phyloP scores from a whole-genome alignment of 345 rosid genomes.

The Erodium maritimum region DNA sequence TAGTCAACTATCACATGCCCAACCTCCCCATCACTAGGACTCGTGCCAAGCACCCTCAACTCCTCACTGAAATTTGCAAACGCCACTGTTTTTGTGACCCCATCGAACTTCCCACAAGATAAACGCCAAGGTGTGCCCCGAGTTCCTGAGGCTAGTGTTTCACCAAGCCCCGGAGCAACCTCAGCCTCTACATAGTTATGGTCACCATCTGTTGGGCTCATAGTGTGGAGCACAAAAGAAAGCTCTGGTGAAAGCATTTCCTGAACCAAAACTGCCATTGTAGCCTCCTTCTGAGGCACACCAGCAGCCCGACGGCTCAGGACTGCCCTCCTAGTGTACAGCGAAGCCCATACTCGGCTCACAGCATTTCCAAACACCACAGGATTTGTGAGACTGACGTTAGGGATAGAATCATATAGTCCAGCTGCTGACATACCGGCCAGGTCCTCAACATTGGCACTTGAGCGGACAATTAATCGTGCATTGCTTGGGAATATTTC shows the following conservation, averaged over 20 bases:
- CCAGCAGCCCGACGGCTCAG: conserved; percentile 84
- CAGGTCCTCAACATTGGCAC: conserved; percentile 95
- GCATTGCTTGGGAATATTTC: conserved; percentile 38
- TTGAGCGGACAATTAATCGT: conserved; percentile 84
- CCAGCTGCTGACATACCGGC: conserved; percentile 99
- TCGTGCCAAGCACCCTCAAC: conserved; percentile 49
- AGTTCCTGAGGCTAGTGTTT: conserved; percentile 92
- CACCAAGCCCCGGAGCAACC: conserved; percentile 92
- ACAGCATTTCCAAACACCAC: conserved; percentile 46
- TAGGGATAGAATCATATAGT: conserved; percentile 88
- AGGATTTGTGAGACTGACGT: conserved; percentile 68
- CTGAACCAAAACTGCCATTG: conserved; percentile 90
- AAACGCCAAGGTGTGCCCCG: conserved; percentile 96
- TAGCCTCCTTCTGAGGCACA: conserved; percentile 68
- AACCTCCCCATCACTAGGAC: conserved; percentile 74
- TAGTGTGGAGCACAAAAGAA: conserved; percentile 93
- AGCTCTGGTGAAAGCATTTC: conserved; percentile 89
- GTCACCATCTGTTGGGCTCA: conserved; percentile 75
- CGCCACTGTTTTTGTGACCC: conserved; percentile 55
- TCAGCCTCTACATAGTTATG: conserved; percentile 68
- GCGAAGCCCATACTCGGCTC: conserved; percentile 89
- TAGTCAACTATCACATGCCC: conserved; percentile 59
- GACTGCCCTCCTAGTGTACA: conserved; percentile 90
- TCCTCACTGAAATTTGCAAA: conserved; percentile 96
- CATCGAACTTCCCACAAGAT: conserved; percentile 70